Evolutionary conservation across 2,329 filamentous ascomycete genomes (phyloP), one percentile per base, ranked within the genome.

Genomic region (Fusarium proliferatum): DNA sequence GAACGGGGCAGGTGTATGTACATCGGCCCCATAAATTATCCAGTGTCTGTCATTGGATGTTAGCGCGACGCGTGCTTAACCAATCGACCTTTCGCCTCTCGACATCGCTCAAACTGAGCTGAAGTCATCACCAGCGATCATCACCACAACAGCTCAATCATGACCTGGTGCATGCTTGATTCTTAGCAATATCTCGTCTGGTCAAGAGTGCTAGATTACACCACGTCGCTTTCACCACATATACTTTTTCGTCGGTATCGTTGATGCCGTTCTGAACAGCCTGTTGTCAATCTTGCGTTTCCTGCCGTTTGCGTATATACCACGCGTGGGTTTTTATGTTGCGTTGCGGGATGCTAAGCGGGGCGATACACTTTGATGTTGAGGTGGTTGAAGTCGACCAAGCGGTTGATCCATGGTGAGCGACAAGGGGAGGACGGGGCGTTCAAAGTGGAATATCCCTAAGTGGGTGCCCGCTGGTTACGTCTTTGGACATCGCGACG

Each of bases 41-140:
- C 55, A 57, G 58, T 64, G 34, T 49, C 56, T 51, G 38, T 11
- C 28, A 59, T 45, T 64, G 42, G 43, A 45, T 56, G 19, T 56
- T 41, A 33, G 69, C 69, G 48, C 43, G 56, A 57, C 69, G 51
- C 60, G 64, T 61, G 59, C 56, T 59, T 28, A 64, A 48, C 60
- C 69, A 70, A 73, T 73, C 57, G 48, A 70, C 52, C 45, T 57
- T 64, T 60, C 45, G 53, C 61, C 58, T 36, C 48, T 46, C 41
- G 57, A 70, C 70, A 64, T 71, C 56, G 33, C 45, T 57, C 55
- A 38, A 48, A 43, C 46, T 52, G 62, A 70, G 48, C 70, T 71
- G 70, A 72, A 70, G 67, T 62, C 52, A 73, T 72, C 60, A 58
- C 56, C 69, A 70, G 60, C 30, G 39, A 72, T 69, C 43, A 56